Base-by-base conservation (phyloP, 2,329 filamentous ascomycete species). In the Pestalotiopsis sp. region DNA sequence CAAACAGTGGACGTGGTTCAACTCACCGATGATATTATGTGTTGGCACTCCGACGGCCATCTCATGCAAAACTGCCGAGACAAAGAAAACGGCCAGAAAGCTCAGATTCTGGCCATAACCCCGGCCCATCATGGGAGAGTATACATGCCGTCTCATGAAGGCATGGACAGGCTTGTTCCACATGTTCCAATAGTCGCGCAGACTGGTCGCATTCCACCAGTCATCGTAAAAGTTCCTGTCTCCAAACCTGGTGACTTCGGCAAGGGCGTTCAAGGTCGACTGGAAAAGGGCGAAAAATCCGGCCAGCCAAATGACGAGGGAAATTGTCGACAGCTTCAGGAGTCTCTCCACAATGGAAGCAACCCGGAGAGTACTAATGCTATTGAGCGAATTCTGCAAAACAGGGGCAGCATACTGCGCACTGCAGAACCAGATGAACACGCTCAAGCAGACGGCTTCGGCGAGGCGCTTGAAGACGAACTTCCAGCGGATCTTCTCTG, bases 131-230 rank as follows among this genome's bases (percentile, higher is more conserved):
- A 99, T 86, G 1, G 96, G 96, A 52, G 92, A 91, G 82, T 96
- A 98, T 65, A 99, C 90, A 79, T 99, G 96, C 49, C 96, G 87
- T 76, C 93, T 95, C 91, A 99, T 98, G 80, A 97, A 99, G 69
- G 94, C 91, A 77, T 97, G 97, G 5, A 99, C 95, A 0, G 96
- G 96, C 79, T 97, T 97, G 82, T 99, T 99, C 96, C 96, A 99
- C 0, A 92, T 93, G 25, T 95, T 90, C 95, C 95, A 98, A 83
- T 99, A 99, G 4, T 87, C 88, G 41, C 95, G 93, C 6, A 98
- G 85, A 72, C 91, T 94, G 67, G 91, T 90, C 72, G 91, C 93
- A 77, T 99, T 99, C 96, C 96, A 99, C 96, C 96, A 99, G 76
- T 97, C 94, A 49, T 93, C 92, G 80, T 99, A 99, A 80, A 99